These are phyloP conservation scores for Botryotinia calthae DNA, from an alignment of 2,329 filamentous ascomycete genomes.

Conservation along the genomic window DNA sequence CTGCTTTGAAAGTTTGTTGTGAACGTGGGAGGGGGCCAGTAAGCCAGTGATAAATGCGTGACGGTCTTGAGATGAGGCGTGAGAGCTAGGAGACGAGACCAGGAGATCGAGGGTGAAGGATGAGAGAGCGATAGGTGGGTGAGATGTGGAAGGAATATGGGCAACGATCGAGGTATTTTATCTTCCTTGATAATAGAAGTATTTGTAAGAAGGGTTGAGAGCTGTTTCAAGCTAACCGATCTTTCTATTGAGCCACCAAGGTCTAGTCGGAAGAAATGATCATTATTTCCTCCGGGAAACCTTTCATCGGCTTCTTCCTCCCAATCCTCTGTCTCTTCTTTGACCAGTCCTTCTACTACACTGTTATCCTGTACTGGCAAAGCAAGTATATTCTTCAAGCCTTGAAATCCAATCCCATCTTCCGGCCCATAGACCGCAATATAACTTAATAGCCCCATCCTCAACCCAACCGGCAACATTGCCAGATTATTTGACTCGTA, in stretches of 20 bases:
- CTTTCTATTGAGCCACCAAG: constrained; percentile 52
- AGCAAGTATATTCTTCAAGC: constrained; percentile 49
- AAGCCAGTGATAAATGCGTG: constrained; percentile 60
- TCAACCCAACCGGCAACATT: constrained; percentile 52
- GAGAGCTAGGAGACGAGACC: constrained; percentile 57
- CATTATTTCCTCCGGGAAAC: constrained; percentile 40
- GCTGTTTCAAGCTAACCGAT: constrained; percentile 51
- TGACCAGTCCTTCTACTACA: neutral
- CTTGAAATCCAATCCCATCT: constrained; percentile 50
- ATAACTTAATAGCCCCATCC: constrained; percentile 52
- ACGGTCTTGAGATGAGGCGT: constrained; percentile 52
- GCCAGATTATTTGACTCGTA: constrained; percentile 59
- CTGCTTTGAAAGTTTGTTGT: constrained; percentile 47
- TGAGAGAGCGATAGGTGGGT: constrained; percentile 59
- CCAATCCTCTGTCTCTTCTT: constrained; percentile 29
- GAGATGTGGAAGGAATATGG: constrained; percentile 49
- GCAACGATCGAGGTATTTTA: constrained; percentile 26
- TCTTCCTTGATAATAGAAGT: constrained; percentile 15
- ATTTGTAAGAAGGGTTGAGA: constrained; percentile 37
- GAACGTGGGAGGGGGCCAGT: constrained; percentile 60
- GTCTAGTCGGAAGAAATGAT: constrained; percentile 52
- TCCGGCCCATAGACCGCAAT: constrained; percentile 45
- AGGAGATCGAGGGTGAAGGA: constrained; percentile 46
- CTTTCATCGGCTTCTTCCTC: constrained; percentile 24
- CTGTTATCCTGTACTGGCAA: constrained; percentile 29